Base-by-base conservation (phyloP, 2,329 filamentous ascomycete genomes). In the Venturia oleaginea region DNA sequence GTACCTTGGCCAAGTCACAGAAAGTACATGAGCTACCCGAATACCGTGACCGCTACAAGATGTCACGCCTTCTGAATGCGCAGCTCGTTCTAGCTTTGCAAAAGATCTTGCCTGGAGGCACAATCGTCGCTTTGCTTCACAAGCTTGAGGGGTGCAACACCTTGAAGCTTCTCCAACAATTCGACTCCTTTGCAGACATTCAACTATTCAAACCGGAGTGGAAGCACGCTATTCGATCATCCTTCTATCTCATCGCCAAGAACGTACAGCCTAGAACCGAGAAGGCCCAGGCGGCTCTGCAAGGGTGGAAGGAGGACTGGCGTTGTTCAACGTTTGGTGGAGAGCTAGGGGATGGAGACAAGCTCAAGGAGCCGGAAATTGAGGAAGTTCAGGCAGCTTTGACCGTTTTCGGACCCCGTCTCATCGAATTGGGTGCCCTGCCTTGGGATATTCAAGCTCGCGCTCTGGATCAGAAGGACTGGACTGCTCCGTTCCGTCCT, bases 51-150 rank as follows among this genome's bases (percentile, higher is more conserved):
- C 73, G 1, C 64, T 62, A 5, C 3, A 78, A 83, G 67, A 71
- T 75, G 5, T 66, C 63, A 2, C 64, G 69, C 30, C 62, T 70
- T 17, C 69, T 66, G 0, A 65, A 68, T 15, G 69, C 72, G 0
- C 78, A 84, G 67, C 73, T 81, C 0, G 75, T 77, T 6, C 68
- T 84, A 1, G 79, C 76, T 0, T 74, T 84, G 0, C 71, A 80
- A 59, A 77, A 79, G 61, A 61, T 85, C 2, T 71, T 69, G 3
- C 69, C 72, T 0, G 81, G 80, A 0, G 83, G 82, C 0, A 82
- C 77, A 0, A 77, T 86, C 72, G 67, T 86, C 1, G 68, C 82
- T 0, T 75, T 84, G 0, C 68, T 85, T 1, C 81, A 85, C 69
- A 79, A 76, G 43, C 46, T 79, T 0, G 80, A 84, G 34, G 34